Evolutionary conservation across 495 filamentous ascomycete species (phyloP).

Genomic region (Talaromyces proteolyticus): DNA sequence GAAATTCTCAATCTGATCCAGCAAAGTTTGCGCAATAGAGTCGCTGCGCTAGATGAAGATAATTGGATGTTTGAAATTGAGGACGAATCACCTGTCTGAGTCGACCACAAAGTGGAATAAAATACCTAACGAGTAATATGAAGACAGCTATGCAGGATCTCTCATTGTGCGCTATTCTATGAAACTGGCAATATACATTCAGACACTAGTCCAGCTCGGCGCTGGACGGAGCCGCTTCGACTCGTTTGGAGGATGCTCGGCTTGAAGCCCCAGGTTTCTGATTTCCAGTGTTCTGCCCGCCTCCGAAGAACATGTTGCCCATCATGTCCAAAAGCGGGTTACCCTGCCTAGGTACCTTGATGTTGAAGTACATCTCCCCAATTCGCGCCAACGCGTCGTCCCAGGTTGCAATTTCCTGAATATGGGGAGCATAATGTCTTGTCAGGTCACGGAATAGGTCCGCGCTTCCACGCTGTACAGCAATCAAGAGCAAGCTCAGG

Average conservation of each 20-base stretch:
- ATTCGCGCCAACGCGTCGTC: slow-evolving; percentile 79
- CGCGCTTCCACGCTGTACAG: slow-evolving; percentile 70
- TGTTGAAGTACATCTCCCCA: slow-evolving; percentile 97
- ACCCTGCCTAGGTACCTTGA: slow-evolving; percentile 77
- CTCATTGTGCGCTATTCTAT: slow-evolving; percentile 7
- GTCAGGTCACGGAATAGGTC: slow-evolving; percentile 81
- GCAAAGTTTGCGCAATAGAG: slow-evolving; percentile 65
- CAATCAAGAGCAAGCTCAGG: slow-evolving; percentile 73
- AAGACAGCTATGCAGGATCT: too few relatives aligned
- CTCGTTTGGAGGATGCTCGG: slow-evolving; percentile 34
- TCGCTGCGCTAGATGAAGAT: slow-evolving; percentile 69
- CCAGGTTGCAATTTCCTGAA: slow-evolving; percentile 72
- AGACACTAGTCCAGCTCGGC: slow-evolving; percentile 48
- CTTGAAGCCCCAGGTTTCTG: slow-evolving; percentile 22
- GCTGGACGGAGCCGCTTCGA: slow-evolving; percentile 42
- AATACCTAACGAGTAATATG: neutral
- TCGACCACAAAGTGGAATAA: neutral
- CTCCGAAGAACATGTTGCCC: slow-evolving; percentile 85
- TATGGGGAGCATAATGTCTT: slow-evolving; percentile 70
- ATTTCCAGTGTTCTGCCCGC: slow-evolving; percentile 37
- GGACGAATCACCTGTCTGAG: slow-evolving; percentile 27
- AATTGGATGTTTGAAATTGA: slow-evolving; percentile 90
- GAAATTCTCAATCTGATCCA: slow-evolving; percentile 69
- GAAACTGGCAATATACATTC: slow-evolving; percentile 1
- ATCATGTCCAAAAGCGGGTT: slow-evolving; percentile 97